Evolutionary conservation across 306 rosid species (phyloP).

Genomic region (Leucaena leucocephala): DNA sequence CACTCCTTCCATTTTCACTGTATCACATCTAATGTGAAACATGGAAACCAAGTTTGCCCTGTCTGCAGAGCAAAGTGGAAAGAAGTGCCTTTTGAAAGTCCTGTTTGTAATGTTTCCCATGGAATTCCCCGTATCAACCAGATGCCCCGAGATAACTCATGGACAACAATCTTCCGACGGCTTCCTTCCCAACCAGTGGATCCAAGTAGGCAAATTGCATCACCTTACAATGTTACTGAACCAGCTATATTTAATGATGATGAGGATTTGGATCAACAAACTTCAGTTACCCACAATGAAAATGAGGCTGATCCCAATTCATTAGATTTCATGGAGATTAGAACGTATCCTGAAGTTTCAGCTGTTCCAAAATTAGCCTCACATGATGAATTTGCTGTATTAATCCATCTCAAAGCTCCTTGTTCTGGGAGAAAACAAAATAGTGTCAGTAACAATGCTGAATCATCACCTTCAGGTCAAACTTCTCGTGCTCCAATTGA

Average conservation of each 20-base stretch:
- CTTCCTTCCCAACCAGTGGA: conserved; percentile 61
- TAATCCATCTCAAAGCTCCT: conserved; percentile 91
- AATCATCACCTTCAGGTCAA: conserved; percentile 37
- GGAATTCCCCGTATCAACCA: conserved; percentile 53
- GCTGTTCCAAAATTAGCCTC: conserved; percentile 71
- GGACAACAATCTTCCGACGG: conserved; percentile 56
- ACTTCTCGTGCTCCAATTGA: conserved; percentile 79
- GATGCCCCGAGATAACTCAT: conserved; percentile 58
- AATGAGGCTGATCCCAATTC: conserved; percentile 42
- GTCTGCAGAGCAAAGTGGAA: conserved; percentile 96
- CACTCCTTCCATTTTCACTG: conserved; percentile 97
- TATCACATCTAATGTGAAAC: conserved; percentile 90
- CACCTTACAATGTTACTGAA: conserved; percentile 60
- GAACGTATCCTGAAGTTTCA: conserved; percentile 78
- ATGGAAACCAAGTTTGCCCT: conserved; percentile 95
- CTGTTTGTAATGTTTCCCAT: conserved; percentile 48
- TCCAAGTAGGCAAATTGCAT: conserved; percentile 51
- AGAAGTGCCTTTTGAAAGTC: conserved; percentile 86
- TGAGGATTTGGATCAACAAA: conserved; percentile 66
- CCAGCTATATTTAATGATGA: conserved; percentile 80
- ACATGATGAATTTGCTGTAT: conserved; percentile 64
- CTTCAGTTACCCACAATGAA: conserved; percentile 42
- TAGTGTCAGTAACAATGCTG: conserved; percentile 32
- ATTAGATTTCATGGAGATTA: conserved; percentile 55
- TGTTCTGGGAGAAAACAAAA: conserved; percentile 44